phyloP scores from a whole-genome alignment of 2,329 filamentous ascomycete species.

The Aspergillus niger region DNA sequence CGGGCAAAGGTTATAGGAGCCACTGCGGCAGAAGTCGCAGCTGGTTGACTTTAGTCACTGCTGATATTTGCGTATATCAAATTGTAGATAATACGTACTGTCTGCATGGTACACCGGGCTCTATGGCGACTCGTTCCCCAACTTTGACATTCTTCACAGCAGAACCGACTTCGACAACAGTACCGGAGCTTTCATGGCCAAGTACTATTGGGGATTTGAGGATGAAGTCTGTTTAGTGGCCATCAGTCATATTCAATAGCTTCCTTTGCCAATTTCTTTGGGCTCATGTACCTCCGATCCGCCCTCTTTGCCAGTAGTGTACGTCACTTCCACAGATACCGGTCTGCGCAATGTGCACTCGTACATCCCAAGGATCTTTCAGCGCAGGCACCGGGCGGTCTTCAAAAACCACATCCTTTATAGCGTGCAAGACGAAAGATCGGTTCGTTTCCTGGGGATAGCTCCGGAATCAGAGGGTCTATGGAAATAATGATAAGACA shows the following conservation, averaged over 20 bases:
- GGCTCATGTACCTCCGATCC: constrained; percentile 38
- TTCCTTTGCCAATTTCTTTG: not conserved
- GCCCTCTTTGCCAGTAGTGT: constrained; percentile 47
- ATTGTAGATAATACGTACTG: constrained; percentile 31
- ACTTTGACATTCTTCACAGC: constrained; percentile 26
- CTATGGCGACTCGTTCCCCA: constrained; percentile 28
- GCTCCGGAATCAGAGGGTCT: too few species aligned
- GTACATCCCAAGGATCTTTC: constrained; percentile 41
- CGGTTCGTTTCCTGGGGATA: constrained; percentile 22
- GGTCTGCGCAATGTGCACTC: constrained; percentile 50
- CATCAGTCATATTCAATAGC: not conserved
- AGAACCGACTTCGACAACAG: constrained; percentile 24
- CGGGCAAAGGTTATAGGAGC: constrained; percentile 31
- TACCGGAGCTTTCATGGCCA: constrained; percentile 34
- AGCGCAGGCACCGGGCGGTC: constrained; percentile 46
- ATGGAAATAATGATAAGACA: too few species aligned
- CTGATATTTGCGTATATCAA: too few species aligned
- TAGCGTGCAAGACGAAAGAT: constrained; percentile 51
- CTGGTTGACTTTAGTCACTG: not conserved
- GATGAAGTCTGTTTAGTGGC: constrained; percentile 39
- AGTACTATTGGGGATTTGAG: constrained; percentile 43
- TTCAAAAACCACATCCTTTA: constrained; percentile 51
- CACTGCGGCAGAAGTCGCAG: constrained; percentile 5
- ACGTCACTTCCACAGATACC: constrained; percentile 54
- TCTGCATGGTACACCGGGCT: constrained; percentile 34